Conservation (phyloP, 129 eudicot species). For the Chrysanthemum makinoi region DNA sequence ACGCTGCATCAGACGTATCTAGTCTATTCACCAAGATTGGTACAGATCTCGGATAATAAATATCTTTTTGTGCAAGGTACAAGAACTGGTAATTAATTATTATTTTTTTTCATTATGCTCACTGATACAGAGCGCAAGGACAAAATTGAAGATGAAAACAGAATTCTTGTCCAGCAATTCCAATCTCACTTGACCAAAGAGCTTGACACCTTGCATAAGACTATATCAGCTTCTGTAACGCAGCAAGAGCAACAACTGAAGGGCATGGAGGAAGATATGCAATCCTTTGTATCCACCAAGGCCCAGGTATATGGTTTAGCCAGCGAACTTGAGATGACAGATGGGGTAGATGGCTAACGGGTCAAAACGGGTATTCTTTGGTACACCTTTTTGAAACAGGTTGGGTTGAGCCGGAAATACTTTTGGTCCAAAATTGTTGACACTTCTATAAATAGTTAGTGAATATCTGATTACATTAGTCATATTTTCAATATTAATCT, state of each 20-base stretch:
- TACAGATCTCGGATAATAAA: constrained; percentile 8
- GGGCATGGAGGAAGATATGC: constrained; percentile 95
- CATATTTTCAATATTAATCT: neutral
- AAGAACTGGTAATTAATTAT: neutral
- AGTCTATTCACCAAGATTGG: constrained; percentile 90
- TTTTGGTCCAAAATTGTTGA: neutral
- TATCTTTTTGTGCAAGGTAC: neutral
- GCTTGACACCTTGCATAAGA: constrained; percentile 82
- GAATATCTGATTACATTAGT: too few species aligned
- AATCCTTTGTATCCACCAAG: constrained; percentile 85
- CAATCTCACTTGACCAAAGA: constrained; percentile 76
- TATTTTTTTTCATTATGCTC: constrained; percentile 4
- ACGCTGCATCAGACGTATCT: constrained; percentile 88
- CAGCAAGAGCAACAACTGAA: constrained; percentile 88
- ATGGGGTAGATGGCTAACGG: neutral
- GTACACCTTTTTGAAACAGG: neutral
- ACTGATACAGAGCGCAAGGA: constrained; percentile 76
- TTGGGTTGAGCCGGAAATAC: neutral
- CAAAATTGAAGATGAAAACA: constrained; percentile 90
- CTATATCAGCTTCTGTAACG: constrained; percentile 75
- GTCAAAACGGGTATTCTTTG: neutral
- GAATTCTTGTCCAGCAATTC: constrained; percentile 72
- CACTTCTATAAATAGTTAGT: neutral
- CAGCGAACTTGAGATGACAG: neutral
- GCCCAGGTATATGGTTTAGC: constrained; percentile 46